Evolutionary conservation across 148 eudicot genomes (phyloP), one percentile per base, ranked within the genome.

Genomic region (Oxyria digyna): DNA sequence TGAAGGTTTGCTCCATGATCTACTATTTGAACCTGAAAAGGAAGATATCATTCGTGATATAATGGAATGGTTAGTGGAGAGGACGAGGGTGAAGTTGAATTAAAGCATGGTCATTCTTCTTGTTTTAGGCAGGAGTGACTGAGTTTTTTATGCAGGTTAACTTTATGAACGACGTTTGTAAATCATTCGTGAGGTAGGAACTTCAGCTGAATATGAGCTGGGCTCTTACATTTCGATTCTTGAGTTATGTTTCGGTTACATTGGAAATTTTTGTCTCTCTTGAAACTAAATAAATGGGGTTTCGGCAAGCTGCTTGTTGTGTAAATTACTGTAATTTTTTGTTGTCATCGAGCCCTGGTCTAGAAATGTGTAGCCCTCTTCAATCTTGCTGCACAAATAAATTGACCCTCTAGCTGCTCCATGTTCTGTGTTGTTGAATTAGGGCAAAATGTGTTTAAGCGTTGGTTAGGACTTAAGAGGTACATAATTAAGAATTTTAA

Each of bases 11-110:
- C 77, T 94, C 76, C 99, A 94, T 24, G 99, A 94, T 76, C 96
- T 94, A 26, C 89, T 94, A 6, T 94, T 94, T 38, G 99, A 94
- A 76, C 99, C 99, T 13, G 99, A 94, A 72, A 85, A 96, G 1
- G 96, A 94, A 80, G 96, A 83, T 75, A 78, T 94, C 66, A 91
- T 79, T 6, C 87, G 82, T 79, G 99, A 94, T 43, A 94, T 94
- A 64, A 84, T 94, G 27, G 73, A 85, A 52, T 94, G 97, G 99
- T 85, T 94, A 84, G 82, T 20, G n/a, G 27, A 66, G 9, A 66
- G 69, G 45, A 41, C 46, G 13, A 2, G 20, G 18, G 69, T 18
- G 6, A 18, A 41, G 69, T 81, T 9, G 14, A 13, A 59, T 14
- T 59, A 13, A 11, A 3, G 62, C 31, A 11, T 23, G 11, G 65